A percentile compares a stretch with the other conserved stretches of the same genome.
phyloP scores from a whole-genome alignment of 2,329 filamentous ascomycete genomes.

The Byssoonygena ceratinophila region DNA sequence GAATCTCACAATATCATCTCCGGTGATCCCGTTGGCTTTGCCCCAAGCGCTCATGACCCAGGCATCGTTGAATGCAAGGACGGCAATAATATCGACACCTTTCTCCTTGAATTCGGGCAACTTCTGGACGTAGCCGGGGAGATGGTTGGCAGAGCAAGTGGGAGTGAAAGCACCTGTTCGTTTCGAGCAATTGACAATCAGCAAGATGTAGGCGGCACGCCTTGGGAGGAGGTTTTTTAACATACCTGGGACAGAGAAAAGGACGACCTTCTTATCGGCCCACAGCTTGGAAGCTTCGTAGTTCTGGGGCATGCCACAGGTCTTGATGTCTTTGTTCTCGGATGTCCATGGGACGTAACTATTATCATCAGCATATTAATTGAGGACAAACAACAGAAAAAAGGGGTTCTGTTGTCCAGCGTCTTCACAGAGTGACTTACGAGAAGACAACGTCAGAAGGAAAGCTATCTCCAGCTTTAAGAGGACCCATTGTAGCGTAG shows the following conservation, averaged over 20 bases:
- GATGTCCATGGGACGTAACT: constrained; percentile 68
- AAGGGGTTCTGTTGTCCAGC: neutral
- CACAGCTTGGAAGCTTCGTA: constrained; percentile 73
- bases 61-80: constrained; percentile 75
- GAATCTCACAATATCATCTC: constrained; percentile 52
- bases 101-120: constrained; percentile 61
- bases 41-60: constrained; percentile 84
- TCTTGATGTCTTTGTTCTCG: constrained; percentile 57
- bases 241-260: constrained; percentile 56
- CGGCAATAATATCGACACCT: constrained; percentile 70
- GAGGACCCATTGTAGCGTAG: constrained; percentile 47
- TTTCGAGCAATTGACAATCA: neutral
- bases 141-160: constrained; percentile 69
- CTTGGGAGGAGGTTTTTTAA: constrained; percentile 5
- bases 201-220: neutral
- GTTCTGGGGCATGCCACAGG: constrained; percentile 66
- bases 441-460: constrained; percentile 68
- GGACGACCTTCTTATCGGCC: constrained; percentile 59
- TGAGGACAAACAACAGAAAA: neutral
- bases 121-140: constrained; percentile 69
- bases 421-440: constrained; percentile 36
- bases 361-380: constrained; percentile 1
- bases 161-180: constrained; percentile 67
- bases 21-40: constrained; percentile 72
- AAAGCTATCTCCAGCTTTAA: constrained; percentile 75